phyloP scores from a whole-genome alignment of 2,329 filamentous ascomycete species.

The Colletotrichum coccodes region DNA sequence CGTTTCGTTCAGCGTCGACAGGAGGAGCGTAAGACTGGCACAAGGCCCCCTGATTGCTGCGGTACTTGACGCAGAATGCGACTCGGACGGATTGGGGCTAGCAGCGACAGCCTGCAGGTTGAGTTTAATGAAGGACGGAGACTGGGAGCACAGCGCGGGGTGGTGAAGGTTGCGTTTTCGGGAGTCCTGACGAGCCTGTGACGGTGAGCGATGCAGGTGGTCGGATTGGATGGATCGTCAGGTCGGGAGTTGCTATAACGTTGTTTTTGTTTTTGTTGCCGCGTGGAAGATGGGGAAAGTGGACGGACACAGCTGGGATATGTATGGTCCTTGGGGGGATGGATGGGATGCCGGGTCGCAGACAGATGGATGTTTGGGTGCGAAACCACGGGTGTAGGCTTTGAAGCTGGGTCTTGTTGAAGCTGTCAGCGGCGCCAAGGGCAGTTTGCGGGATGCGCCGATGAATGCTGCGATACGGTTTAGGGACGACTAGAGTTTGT shows the following conservation, averaged over 20 bases:
- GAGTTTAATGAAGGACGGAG: conserved; percentile 31
- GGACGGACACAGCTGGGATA: neutral
- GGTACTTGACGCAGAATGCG: conserved; percentile 14
- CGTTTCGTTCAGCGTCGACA: neutral
- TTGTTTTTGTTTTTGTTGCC: conserved; percentile 1
- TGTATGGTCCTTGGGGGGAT: neutral
- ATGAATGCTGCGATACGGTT: neutral
- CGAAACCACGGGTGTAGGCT: neutral
- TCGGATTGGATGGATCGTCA: neutral
- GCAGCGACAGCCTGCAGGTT: conserved; percentile 12
- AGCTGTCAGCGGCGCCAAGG: neutral
- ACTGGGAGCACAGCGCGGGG: neutral
- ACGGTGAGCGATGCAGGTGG: conserved; percentile 11
- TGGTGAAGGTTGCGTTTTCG: neutral
- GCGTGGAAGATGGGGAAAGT: neutral
- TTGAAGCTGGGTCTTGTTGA: neutral
- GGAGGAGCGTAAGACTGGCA: conserved; percentile 13
- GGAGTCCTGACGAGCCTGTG: neutral
- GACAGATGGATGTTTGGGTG: neutral
- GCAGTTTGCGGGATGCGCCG: neutral
- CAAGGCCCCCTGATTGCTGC: conserved; percentile 20
- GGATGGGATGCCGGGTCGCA: neutral
- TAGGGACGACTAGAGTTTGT: neutral
- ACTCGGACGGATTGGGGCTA: conserved; percentile 23
- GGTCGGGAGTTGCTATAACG: neutral